Base-by-base conservation (phyloP, 2,329 filamentous ascomycete genomes). In the Cytospora piceae region DNA sequence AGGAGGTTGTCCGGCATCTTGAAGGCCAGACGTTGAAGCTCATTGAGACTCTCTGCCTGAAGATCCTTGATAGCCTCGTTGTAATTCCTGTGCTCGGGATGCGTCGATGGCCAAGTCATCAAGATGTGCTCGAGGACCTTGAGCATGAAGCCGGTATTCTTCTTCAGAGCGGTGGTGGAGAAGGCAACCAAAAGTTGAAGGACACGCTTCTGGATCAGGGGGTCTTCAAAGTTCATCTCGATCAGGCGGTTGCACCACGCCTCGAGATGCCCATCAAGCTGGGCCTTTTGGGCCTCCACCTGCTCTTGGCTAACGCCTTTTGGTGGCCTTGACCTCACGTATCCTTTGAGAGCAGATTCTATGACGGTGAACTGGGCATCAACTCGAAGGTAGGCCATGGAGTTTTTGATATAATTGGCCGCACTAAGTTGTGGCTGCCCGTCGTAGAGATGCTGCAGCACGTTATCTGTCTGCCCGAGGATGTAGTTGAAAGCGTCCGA, bases 1-100 rank as follows among this genome's bases (percentile, higher is more conserved):
- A 95, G 83, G 68, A 99, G 88, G 74, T 96, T 90, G 75, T 98
- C 92, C 0, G 95, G 90, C 84, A 97, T 97, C 72, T 93, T 92
- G 68, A 92, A 88, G 8, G 94, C 94, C 51, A 99, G 82, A 64
- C 94, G 87, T 72, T 97, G 93, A 66, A 98, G 83, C 76, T 99
- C 94, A 64, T 93, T 85, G 77, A 93, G 93, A 72, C 92, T 91
- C 73, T 96, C 87, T 4, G 86, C 87, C 74, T 97, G 93, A 20
- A 99, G 83, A 65, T 96, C 92, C 73, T 94, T 95, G 42, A 97
- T 91, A 1, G 94, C 90, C 69, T 98, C 95, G 17, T 91, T 93
- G 76, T 94, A 97, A 3, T 87, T 81, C 51, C 85, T 83, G 71
- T 90, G 86, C 54, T 90, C 86, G 2, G 90, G 88, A 63, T 91